Evolutionary conservation across 1,139 yeast species (phyloP), one percentile per base, ranked within the genome.

Genomic region (Debaryomyces fabryi): DNA sequence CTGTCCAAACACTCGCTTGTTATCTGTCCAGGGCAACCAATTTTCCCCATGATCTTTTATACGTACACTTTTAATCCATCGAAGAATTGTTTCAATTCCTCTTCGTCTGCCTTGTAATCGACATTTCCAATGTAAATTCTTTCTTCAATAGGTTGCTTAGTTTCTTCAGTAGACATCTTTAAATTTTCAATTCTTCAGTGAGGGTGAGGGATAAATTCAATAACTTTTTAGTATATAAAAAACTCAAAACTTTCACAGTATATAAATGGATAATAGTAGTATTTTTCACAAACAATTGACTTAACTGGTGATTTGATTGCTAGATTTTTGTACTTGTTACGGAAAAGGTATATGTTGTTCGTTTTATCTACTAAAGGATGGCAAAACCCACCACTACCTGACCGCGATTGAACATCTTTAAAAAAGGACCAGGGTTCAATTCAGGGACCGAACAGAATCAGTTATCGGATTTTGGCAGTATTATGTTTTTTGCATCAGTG

Each of bases 91-190:
- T 62, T 64, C 48, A 83, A 69, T 45, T 81, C 85, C 1, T 71
- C 77, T 58, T 81, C 86, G 23, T 79, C 76, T 33, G 84, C 77
- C 34, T 70, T 62, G 60, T 70, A 81, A 58, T 77, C 76, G 50
- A 83, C 74, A 58, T 82, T 82, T 49, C 81, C 79, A 49, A 83
- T 69, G 57, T 78, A 78, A 54, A 74, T 65, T 71, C 79, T 74
- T 42, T 71, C 74, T 59, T 69, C 76, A 59, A 73, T 70, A 21
- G 54, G 47, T 13, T 52, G 43, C 48, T 51, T 52, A 34, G 55
- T 45, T 48, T 51, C 54, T 55, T 62, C 65, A 46, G 57, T 49
- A 48, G 64, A 57, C 64, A 58, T 60, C 10, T 52, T 48, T 36
- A 23, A 40, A 32, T 25, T 39, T 43, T 44, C 33, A 20, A 23